Percentiles rank a stretch among this genome's conserved stretches.
phyloP scores from a whole-genome alignment of 306 rosid species.

The Begonia peltatifolia region DNA sequence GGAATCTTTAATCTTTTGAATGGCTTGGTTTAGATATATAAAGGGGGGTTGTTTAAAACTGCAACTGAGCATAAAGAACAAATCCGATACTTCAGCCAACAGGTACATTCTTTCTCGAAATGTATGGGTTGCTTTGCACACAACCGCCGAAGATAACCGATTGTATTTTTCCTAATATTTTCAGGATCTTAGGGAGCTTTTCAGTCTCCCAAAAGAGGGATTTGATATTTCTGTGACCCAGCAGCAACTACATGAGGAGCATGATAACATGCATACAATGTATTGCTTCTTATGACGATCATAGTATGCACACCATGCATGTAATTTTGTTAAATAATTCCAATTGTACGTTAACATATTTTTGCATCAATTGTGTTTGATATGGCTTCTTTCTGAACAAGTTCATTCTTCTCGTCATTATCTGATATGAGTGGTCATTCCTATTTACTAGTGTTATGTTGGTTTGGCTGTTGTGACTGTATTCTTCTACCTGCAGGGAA shows the following conservation, averaged over 20 bases:
- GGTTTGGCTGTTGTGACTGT: no score
- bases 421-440: no score
- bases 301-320: no score
- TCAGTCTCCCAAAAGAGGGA: constrained; percentile 82
- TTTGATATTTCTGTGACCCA: constrained; percentile 89
- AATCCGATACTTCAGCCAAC: constrained; percentile 83
- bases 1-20: neutral
- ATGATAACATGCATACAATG: constrained; percentile 51
- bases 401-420: no score
- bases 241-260: constrained; percentile 72
- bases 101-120: constrained; percentile 31
- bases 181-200: constrained; percentile 88
- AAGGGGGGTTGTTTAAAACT: constrained; percentile 82
- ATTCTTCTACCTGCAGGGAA: no score
- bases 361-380: no score
- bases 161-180: constrained; percentile 1
- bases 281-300: constrained; percentile 14
- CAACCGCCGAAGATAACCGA: neutral
- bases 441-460: no score
- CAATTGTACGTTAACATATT: no score
- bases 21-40: constrained; percentile 39
- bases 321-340: no score
- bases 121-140: constrained; percentile 1
- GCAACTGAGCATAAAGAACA: constrained; percentile 95
- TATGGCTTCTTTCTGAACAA: no score